phyloP scores from a whole-genome alignment of 2,329 filamentous ascomycete genomes.

The Ophiostoma novo-ulmi region DNA sequence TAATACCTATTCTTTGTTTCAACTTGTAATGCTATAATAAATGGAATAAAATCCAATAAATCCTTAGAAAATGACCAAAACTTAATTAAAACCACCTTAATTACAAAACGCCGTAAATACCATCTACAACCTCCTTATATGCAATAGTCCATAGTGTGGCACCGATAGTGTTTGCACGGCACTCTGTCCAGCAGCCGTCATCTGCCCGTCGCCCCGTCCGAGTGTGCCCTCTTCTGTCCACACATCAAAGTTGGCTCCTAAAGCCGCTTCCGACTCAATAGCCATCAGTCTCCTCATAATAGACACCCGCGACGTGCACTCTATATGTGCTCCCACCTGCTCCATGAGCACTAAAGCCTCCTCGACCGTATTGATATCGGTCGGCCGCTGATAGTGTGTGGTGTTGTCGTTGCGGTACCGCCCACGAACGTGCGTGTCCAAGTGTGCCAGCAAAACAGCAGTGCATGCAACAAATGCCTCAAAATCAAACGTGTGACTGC shows the following conservation, averaged over 20 bases:
- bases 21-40: not conserved
- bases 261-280: not conserved
- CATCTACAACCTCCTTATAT: not conserved
- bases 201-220: not conserved
- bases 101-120: not conserved
- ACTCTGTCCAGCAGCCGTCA: not conserved
- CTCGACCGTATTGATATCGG: not conserved
- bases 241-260: not conserved
- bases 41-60: not conserved
- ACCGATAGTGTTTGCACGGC: not conserved
- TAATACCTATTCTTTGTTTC: not conserved
- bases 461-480: not conserved
- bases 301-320: not conserved
- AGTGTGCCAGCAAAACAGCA: not conserved
- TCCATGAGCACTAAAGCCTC: not conserved
- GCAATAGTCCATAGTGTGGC: not conserved
- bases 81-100: too few species aligned
- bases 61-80: too few species aligned
- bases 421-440: not conserved
- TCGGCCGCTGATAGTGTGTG: slow-evolving; percentile 4
- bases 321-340: not conserved
- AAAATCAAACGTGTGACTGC: not conserved
- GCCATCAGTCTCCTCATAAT: not conserved
- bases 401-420: slow-evolving; percentile 3
- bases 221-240: slow-evolving; percentile 2